Conservation (phyloP, 345 rosid species). For the Ceriops zippeliana region DNA sequence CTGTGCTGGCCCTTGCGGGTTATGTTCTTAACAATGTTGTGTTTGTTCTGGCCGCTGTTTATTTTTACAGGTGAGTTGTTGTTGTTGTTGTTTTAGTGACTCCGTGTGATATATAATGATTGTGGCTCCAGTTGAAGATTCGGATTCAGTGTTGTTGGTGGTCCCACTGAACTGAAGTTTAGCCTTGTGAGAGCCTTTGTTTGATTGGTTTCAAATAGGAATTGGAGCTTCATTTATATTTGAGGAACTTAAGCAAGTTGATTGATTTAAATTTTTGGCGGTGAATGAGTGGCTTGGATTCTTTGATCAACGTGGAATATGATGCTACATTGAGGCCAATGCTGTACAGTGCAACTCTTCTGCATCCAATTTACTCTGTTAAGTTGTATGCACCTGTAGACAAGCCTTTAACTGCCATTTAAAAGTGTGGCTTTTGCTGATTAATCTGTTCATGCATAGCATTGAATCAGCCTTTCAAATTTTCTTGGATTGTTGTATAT, state of each 20-base stretch:
- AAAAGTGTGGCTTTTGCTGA: neutral
- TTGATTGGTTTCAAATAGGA: too few relatives aligned
- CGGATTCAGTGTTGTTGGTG: too few relatives aligned
- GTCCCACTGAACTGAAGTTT: too few relatives aligned
- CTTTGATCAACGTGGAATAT: neutral
- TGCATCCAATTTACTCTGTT: too few relatives aligned
- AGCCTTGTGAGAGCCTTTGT: too few relatives aligned
- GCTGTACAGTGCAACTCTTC: neutral
- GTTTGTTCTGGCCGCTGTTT: slow-evolving; percentile 42
- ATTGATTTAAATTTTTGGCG: neutral
- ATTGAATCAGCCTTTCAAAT: too few relatives aligned
- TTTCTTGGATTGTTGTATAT: neutral
- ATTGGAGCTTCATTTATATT: too few relatives aligned
- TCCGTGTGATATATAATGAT: too few relatives aligned
- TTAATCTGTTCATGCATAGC: too few relatives aligned
- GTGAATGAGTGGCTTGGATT: neutral
- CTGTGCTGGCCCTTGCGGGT: slow-evolving; percentile 76
- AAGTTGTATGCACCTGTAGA: too few relatives aligned
- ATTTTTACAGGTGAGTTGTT: slow-evolving; percentile 31
- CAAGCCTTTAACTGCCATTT: neutral
- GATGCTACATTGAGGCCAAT: neutral
- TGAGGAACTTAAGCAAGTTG: neutral
- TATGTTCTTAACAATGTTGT: slow-evolving; percentile 63
- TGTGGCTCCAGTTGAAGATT: too few relatives aligned
- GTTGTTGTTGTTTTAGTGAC: neutral